A percentile compares a stretch with the other conserved stretches of the same genome.
phyloP scores from a whole-genome alignment of 2,329 filamentous ascomycete genomes.

The Botrytis medusae region DNA sequence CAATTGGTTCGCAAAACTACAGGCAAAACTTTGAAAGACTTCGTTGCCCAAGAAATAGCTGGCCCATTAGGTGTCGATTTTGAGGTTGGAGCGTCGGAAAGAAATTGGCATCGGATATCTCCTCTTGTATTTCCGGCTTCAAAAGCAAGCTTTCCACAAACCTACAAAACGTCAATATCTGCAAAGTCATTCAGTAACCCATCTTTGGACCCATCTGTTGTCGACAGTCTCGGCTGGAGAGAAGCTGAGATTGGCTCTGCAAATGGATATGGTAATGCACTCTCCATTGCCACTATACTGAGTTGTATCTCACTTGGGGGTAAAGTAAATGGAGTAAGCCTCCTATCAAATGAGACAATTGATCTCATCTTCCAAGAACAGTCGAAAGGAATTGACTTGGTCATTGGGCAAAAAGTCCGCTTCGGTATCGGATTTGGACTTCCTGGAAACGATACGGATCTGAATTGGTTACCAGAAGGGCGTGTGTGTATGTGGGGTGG shows the following conservation, averaged over 20 bases:
- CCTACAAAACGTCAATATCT: not conserved
- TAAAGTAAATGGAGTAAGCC: not conserved
- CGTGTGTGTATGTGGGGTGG: slow-evolving; percentile 46
- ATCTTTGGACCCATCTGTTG: not conserved
- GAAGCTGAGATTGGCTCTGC: slow-evolving; percentile 44
- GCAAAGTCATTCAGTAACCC: slow-evolving; percentile 16
- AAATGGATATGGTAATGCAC: slow-evolving; percentile 50
- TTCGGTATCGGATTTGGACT: slow-evolving; percentile 36
- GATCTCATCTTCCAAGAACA: slow-evolving; percentile 12
- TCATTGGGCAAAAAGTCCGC: not conserved
- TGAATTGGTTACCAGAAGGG: slow-evolving; percentile 38
- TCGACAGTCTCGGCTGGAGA: slow-evolving; percentile 35
- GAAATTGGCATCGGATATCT: slow-evolving; percentile 21
- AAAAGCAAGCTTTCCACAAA: not conserved
- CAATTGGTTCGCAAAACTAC: slow-evolving; percentile 46
- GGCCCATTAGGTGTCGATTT: slow-evolving; percentile 19
- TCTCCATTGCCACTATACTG: slow-evolving; percentile 39
- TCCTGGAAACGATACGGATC: slow-evolving; percentile 14
- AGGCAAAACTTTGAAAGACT: slow-evolving; percentile 46
- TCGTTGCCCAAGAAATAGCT: slow-evolving; percentile 38
- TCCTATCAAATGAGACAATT: slow-evolving; percentile 2
- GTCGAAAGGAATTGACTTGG: not conserved
- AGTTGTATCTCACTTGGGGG: slow-evolving; percentile 1
- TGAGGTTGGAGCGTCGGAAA: slow-evolving; percentile 17
- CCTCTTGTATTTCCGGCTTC: slow-evolving; percentile 5